Base-by-base conservation (phyloP, 176 grass and related monocot species). In the Saccharum officinarum region DNA sequence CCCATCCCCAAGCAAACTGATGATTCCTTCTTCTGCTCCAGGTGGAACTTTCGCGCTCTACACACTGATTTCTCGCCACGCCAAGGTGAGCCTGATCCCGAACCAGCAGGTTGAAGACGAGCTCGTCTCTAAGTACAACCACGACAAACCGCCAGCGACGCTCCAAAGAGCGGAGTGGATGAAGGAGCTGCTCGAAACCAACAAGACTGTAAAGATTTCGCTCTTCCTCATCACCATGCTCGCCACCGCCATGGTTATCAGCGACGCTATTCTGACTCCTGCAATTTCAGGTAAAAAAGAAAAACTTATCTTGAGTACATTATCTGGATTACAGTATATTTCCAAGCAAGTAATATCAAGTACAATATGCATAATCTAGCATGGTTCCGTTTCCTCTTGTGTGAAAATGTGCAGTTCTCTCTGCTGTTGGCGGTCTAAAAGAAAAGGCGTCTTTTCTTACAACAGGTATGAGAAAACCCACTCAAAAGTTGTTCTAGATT, bases 171-270 rank as follows among this genome's bases (percentile, higher is more conserved):
- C 87, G 0, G 73, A 68, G 22, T 86, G 84, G 90, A 41, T 92
- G 17, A 89, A 92, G 62, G 83, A 86, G 1, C 41, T 61, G 4
- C 79, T 92, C 16, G 87, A 87, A 67, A 92, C 25, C 1, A 78
- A 67, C 41, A 59, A 14, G 26, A 16, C 13, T 1, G 46, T 65
- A 33, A 89, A 62, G 55, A 67, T 83, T 1, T 39, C 66, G 6
- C 84, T 92, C 45, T 87, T 92, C 68, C 33, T 92, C 5, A 23
- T 86, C 34, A 89, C 87, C 34, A 92, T 92, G 44, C 80, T 92
- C 5, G 91, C 85, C 63, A 92, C 91, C 8, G 85, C 87, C 15
- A 87, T 89, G 91, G 91, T 92, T 11, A 92, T 92, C 59, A 88
- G 91, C 46, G 91, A 92, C 40, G 91, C 87, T 5, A 65, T 92